These are phyloP conservation scores for Cronartium quercuum DNA, from an alignment of 1,284 basidiomycete species.

Conservation along the genomic window DNA sequence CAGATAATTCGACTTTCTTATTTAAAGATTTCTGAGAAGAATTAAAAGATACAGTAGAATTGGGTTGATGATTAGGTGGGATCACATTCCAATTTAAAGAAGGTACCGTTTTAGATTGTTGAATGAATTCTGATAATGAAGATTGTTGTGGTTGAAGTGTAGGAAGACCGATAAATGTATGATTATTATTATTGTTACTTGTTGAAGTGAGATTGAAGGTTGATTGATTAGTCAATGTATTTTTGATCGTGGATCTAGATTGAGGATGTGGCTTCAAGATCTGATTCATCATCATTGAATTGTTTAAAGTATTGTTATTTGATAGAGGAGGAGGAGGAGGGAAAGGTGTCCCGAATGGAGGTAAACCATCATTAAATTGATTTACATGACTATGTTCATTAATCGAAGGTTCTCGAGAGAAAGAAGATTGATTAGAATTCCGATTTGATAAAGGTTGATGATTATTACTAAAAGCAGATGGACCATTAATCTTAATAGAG, in stretches of 20 bases:
- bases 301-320: neutral
- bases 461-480: constrained; percentile 14
- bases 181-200: neutral
- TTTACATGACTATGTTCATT: no score
- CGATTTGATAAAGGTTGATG: no score
- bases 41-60: no score
- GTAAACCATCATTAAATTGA: no score
- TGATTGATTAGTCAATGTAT: neutral
- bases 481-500: neutral
- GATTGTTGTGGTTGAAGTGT: constrained; percentile 15
- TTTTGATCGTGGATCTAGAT: neutral
- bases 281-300: neutral
- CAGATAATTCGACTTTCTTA: constrained; percentile 8
- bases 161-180: constrained; percentile 19
- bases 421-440: no score
- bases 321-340: neutral
- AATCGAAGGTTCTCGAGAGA: no score
- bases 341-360: neutral
- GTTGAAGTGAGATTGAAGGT: neutral
- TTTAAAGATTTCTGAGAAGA: neutral
- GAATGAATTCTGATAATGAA: neutral
- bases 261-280: neutral
- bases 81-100: constrained; percentile 17
- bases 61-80: constrained; percentile 14
- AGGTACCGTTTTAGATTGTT: neutral